Percentiles rank a stretch among this genome's conserved stretches.
phyloP scores from a whole-genome alignment of 345 rosid genomes.

The Citrus glauca region DNA sequence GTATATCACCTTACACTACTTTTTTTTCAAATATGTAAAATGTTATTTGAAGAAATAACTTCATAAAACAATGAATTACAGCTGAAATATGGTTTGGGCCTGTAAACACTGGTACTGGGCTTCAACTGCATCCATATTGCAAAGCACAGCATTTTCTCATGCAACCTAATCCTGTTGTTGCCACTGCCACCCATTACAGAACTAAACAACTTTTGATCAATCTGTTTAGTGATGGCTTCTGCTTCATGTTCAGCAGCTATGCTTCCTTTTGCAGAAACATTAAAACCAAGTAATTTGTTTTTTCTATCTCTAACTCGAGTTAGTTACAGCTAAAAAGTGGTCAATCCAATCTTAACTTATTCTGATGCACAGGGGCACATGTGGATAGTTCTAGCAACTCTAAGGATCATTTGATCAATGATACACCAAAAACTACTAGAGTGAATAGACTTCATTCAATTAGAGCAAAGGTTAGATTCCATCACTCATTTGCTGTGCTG shows the following conservation, averaged over 20 bases:
- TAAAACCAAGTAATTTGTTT: constrained; percentile 17
- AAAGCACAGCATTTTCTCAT: background rate
- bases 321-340: background rate
- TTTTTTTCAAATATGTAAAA: no score
- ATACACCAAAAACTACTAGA: background rate
- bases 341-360: background rate
- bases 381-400: background rate
- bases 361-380: constrained; percentile 11
- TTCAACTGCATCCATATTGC: background rate
- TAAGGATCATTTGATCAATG: constrained; percentile 13
- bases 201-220: background rate
- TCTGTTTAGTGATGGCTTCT: constrained; percentile 20
- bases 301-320: background rate
- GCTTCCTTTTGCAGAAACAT: constrained; percentile 1
- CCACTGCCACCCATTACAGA: background rate
- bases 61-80: no score
- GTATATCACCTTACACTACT: no score
- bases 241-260: constrained; percentile 14
- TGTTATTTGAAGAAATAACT: no score
- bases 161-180: background rate
- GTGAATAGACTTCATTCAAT: background rate
- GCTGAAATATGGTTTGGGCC: background rate
- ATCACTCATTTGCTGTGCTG: background rate
- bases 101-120: background rate
- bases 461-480: constrained; percentile 21